Percentiles rank a stretch among this genome's conserved stretches.
phyloP scores from a whole-genome alignment of 1,284 basidiomycete genomes.

The Entoloma clypeatum region DNA sequence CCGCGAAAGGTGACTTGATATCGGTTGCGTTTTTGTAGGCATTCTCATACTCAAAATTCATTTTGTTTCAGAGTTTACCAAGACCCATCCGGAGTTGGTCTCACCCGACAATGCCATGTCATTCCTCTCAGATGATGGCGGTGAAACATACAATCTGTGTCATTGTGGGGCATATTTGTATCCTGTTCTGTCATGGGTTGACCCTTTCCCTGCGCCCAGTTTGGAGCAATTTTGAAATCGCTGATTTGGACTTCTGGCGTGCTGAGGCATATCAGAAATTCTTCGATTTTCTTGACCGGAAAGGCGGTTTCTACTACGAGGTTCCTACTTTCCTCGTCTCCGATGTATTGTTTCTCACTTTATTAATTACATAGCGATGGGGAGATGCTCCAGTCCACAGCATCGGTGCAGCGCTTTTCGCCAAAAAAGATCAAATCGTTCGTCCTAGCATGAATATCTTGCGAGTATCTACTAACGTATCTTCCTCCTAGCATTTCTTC shows the following conservation, averaged over 20 bases:
- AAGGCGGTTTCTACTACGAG: constrained; percentile 94
- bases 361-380: constrained; percentile 55
- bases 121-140: constrained; percentile 82
- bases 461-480: constrained; percentile 6
- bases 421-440: constrained; percentile 72
- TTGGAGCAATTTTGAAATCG: constrained; percentile 93
- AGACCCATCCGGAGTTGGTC: constrained; percentile 64
- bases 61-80: constrained; percentile 65
- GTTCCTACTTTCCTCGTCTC: constrained; percentile 28
- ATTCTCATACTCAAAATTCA: neutral
- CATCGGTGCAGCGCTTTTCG: constrained; percentile 82
- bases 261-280: constrained; percentile 78
- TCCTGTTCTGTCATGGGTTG: constrained; percentile 3
- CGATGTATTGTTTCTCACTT: constrained; percentile 1
- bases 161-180: constrained; percentile 61
- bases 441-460: constrained; percentile 15
- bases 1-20: constrained; percentile 53
- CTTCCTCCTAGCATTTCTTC: constrained; percentile 61
- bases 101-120: constrained; percentile 72
- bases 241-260: constrained; percentile 79
- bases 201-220: constrained; percentile 54
- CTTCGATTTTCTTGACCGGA: constrained; percentile 80
- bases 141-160: constrained; percentile 79
- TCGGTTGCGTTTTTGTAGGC: constrained; percentile 1
- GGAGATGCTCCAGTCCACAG: constrained; percentile 91